Evolutionary conservation across 192 early-diverging fungal species (phyloP).

Genomic region (Coemansia sp.): DNA sequence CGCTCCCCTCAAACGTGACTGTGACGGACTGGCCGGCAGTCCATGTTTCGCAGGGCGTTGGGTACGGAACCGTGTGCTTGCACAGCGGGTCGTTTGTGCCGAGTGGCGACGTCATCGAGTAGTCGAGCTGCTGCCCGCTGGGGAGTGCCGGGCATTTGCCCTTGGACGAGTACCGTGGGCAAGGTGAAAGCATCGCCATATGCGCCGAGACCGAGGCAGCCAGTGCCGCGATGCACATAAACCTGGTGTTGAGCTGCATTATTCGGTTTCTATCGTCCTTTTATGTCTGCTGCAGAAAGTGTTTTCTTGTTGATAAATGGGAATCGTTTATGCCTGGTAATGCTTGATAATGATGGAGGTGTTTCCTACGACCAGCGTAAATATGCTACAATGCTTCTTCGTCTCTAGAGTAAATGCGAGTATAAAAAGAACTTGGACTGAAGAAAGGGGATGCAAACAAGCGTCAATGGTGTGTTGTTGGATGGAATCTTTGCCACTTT

Average conservation of each 20-base stretch:
- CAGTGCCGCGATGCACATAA: constrained; percentile 4
- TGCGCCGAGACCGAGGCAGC: constrained; percentile 23
- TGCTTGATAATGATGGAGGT: too few relatives aligned
- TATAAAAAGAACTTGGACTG: too few relatives aligned
- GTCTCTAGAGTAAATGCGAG: too few relatives aligned
- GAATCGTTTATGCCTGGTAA: too few relatives aligned
- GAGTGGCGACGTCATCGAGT: constrained; percentile 38
- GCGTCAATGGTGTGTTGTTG: too few relatives aligned
- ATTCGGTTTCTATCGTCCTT: too few relatives aligned
- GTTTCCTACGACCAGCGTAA: too few relatives aligned
- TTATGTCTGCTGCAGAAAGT: too few relatives aligned
- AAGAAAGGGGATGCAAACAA: too few relatives aligned
- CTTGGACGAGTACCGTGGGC: constrained; percentile 38
- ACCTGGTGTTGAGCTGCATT: neutral
- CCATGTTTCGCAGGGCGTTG: constrained; percentile 13
- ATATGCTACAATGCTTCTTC: too few relatives aligned
- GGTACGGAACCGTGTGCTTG: constrained; percentile 31
- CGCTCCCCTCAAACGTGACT: constrained; percentile 29
- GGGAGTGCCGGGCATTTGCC: constrained; percentile 51
- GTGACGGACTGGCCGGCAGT: constrained; percentile 30
- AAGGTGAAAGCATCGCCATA: constrained; percentile 41
- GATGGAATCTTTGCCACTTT: too few relatives aligned
- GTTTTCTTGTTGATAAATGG: too few relatives aligned
- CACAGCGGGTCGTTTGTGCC: constrained; percentile 16
- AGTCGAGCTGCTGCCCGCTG: constrained; percentile 44